Percentiles rank a stretch among this genome's conserved stretches.
These are phyloP conservation scores for Penicilliopsis zonata DNA, from an alignment of 495 filamentous ascomycete species.

Conservation along the genomic window DNA sequence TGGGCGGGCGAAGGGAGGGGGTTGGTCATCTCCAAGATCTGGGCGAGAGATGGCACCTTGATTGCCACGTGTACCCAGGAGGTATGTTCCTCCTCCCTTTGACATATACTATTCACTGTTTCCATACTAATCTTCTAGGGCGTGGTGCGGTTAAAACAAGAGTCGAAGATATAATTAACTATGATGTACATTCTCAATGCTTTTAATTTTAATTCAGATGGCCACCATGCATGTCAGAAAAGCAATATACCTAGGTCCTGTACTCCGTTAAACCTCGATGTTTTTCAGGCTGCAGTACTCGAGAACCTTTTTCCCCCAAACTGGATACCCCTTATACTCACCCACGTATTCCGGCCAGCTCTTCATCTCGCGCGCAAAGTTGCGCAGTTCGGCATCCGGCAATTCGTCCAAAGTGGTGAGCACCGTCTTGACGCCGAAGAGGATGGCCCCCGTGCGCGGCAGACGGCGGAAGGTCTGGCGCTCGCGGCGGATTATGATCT, in stretches of 20 bases:
- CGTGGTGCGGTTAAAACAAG: no score
- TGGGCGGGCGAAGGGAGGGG: slow-evolving; percentile 88
- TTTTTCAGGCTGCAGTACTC: no score
- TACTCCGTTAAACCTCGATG: no score
- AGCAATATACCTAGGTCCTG: no score
- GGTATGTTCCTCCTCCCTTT: slow-evolving; percentile 16
- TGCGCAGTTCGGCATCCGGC: slow-evolving; percentile 28
- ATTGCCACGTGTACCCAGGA: slow-evolving; percentile 51
- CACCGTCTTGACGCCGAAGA: slow-evolving; percentile 45
- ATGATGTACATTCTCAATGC: no score
- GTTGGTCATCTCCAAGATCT: slow-evolving; percentile 79
- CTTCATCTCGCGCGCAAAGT: slow-evolving; percentile 34
- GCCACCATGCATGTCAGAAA: no score
- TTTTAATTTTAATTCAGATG: no score
- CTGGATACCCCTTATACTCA: slow-evolving; percentile 37
- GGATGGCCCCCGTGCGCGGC: slow-evolving; percentile 31
- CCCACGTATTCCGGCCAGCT: slow-evolving; percentile 41
- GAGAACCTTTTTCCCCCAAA: slow-evolving; percentile 36
- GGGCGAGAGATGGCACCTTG: slow-evolving; percentile 66
- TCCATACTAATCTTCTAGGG: no score
- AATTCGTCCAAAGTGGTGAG: slow-evolving; percentile 35
- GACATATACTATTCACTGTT: slow-evolving; percentile 5
- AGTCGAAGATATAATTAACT: no score
- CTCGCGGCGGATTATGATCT: slow-evolving; percentile 40
- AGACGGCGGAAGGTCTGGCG: slow-evolving; percentile 43